Conservation (phyloP, 305 asterid genomes). For the Striga hermonthica region DNA sequence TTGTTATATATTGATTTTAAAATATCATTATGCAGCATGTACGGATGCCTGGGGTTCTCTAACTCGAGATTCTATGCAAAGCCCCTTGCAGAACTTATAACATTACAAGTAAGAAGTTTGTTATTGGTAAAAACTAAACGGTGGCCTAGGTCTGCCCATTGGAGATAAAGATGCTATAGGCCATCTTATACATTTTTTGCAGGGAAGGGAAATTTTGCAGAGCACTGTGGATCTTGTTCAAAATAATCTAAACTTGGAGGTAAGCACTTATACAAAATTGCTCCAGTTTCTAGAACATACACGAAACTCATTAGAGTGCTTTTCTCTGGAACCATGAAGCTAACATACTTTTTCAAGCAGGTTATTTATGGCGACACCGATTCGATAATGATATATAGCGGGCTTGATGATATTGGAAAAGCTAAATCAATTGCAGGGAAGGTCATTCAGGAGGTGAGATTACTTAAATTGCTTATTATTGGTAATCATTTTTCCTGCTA, state of each 20-base stretch:
- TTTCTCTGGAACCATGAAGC: conserved; percentile 29
- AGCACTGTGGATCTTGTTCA: conserved; percentile 97
- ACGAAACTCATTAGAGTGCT: conserved; percentile 26
- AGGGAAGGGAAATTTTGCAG: conserved; percentile 97
- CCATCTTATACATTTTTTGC: conserved; percentile 34
- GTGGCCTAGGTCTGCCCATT: conserved; percentile 21
- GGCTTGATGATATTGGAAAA: conserved; percentile 86
- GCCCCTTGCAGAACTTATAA: conserved; percentile 93
- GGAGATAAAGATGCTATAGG: conserved; percentile 29
- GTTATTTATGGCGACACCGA: conserved; percentile 99
- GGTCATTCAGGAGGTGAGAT: conserved; percentile 86
- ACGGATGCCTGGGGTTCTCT: conserved; percentile 95
- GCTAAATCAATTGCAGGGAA: conserved; percentile 77
- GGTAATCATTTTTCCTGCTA: conserved; percentile 21
- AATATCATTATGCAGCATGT: conserved; percentile 62
- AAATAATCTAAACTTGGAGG: conserved; percentile 83
- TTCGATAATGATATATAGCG: conserved; percentile 95
- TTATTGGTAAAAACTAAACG: conserved; percentile 26
- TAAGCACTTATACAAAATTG: conserved; percentile 29
- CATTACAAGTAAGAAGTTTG: conserved; percentile 61
- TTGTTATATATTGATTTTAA: conserved; percentile 26
- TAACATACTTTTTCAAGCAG: conserved; percentile 42
- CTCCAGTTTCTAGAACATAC: conserved; percentile 29
- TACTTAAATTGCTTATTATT: conserved; percentile 28
- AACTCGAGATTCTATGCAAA: conserved; percentile 96